A percentile compares a stretch with the other conserved stretches of the same genome.
Evolutionary conservation across 2,329 filamentous ascomycete genomes (phyloP).

Genomic region (Colletotrichum paranaense): DNA sequence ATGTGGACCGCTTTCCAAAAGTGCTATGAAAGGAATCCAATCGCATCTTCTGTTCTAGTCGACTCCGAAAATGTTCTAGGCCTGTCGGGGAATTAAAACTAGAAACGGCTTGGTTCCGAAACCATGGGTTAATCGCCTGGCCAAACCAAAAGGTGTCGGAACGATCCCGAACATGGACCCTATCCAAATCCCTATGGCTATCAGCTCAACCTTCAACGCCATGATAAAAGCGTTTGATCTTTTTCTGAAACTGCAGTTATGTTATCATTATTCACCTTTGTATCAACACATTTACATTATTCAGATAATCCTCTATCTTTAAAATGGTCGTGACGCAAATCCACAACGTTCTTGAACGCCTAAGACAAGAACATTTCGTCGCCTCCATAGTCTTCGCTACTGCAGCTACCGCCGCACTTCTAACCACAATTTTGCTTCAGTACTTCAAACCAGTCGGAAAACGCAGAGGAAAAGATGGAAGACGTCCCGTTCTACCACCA

Average conservation of each 20-base stretch:
- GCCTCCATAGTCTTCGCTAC: neutral
- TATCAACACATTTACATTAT: neutral
- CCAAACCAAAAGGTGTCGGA: neutral
- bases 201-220: neutral
- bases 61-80: neutral
- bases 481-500: neutral
- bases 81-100: neutral
- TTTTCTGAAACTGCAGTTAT: neutral
- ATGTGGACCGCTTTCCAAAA: neutral
- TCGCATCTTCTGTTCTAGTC: neutral
- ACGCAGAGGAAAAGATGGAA: neutral
- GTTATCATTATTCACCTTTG: neutral
- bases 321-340: neutral
- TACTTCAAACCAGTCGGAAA: neutral
- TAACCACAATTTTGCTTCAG: neutral
- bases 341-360: neutral
- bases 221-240: neutral
- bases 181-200: neutral
- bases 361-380: neutral
- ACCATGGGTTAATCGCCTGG: neutral
- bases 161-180: neutral
- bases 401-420: neutral
- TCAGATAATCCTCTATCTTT: neutral
- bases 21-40: neutral
- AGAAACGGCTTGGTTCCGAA: neutral